Evolutionary conservation across 495 filamentous ascomycete genomes (phyloP).

Genomic region (Diplogelasinospora grovesii): DNA sequence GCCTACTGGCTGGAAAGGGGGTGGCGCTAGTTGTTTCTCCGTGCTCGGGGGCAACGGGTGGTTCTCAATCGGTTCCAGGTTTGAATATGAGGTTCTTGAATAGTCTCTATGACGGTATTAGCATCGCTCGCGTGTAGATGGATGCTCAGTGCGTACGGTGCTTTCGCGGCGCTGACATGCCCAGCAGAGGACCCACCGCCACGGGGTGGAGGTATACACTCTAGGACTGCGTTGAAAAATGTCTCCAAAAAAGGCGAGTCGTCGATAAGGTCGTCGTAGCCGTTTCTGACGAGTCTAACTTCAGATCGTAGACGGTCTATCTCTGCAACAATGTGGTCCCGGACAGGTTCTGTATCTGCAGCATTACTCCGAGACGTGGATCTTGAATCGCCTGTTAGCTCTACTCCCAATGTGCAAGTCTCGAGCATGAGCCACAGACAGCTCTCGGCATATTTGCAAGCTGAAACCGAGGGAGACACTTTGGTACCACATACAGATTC

Average conservation of each 20-base stretch:
- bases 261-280: background rate
- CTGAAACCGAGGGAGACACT: background rate
- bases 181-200: background rate
- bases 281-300: background rate
- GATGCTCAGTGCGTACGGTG: no score
- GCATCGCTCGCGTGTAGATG: no score
- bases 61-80: no score
- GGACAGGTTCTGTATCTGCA: background rate
- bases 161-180: no score
- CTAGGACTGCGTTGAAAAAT: slow-evolving; percentile 14
- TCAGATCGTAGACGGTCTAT: slow-evolving; percentile 7
- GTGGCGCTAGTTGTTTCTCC: no score
- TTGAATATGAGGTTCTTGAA: no score
- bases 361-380: background rate
- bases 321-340: slow-evolving; percentile 6
- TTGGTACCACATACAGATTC: slow-evolving; percentile 15
- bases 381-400: no score
- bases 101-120: no score
- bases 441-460: no score
- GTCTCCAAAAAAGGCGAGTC: slow-evolving; percentile 3
- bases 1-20: background rate
- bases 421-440: no score
- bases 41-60: no score
- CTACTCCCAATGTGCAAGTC: no score
- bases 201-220: slow-evolving; percentile 1